Base-by-base conservation (phyloP, 1,139 yeast genomes). In the Hansenula sp. region DNA sequence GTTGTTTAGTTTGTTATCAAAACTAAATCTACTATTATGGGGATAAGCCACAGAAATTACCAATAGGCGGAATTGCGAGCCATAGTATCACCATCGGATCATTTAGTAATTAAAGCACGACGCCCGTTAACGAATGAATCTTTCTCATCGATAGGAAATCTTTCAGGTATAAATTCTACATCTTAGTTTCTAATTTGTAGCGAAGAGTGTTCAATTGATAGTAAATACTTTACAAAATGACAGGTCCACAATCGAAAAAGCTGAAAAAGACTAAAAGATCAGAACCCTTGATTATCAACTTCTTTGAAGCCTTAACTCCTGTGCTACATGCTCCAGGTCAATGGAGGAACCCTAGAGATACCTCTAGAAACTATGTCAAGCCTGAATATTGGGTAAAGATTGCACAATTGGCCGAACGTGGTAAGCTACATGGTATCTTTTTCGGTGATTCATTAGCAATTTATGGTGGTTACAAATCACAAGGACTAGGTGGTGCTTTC, bases 371-470 rank as follows among this genome's bases (percentile, higher is more conserved):
- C 34, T 69, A 61, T 45, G 62, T 64, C 29, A 64, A 66, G 28
- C 57, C 73, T 30, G 68, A 70, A 33, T 69, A 69, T 49, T 73
- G 77, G 77, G 62, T 63, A 13, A 58, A 71, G 32, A 51, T 71
- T 21, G 77, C 77, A 2, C 60, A 70, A 45, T 42, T 66, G 16
- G 60, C 72, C 32, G 78, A 73, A 44, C 59, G 59, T 37, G 77
- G 76, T 1, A 71, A 72, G 49, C 60, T 73, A 42, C 68, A 69
- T 46, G 68, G 68, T 2, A 47, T 72, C 12, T 73, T 73, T 49
- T 55, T 73, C 42, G 77, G 77, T 32, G 78, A 73, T 55, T 70
- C 69, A 3, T 54, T 71, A 24, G 75, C 75, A 6, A 66, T 66
- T 5, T 69, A 68, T 43, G 75, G 69, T 47, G 74, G 69, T 17